phyloP scores from a whole-genome alignment of 371 early-diverging fungal species.

The Mortierella sp. region DNA sequence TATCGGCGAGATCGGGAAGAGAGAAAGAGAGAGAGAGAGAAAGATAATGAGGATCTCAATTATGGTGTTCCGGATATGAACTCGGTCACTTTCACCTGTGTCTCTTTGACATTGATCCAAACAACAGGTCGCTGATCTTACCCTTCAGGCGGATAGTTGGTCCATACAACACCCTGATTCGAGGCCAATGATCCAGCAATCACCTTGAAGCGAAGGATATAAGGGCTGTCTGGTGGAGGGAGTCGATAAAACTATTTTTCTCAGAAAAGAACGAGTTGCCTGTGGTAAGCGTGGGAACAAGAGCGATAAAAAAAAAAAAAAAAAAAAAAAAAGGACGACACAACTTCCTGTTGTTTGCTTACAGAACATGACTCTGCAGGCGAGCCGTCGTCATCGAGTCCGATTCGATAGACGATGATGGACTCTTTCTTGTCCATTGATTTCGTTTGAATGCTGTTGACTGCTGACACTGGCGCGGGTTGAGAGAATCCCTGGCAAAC shows the following conservation, averaged over 20 bases:
- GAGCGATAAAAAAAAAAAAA: too few species aligned
- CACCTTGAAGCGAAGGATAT: constrained; percentile 83
- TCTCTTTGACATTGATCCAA: not conserved
- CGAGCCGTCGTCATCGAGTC: constrained; percentile 55
- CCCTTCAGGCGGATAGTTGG: constrained; percentile 87
- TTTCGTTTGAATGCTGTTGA: not conserved
- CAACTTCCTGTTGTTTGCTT: not conserved
- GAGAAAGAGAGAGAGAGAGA: not conserved
- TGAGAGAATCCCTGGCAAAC: not conserved
- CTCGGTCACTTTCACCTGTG: not conserved
- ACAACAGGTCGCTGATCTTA: constrained; percentile 36
- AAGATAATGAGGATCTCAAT: not conserved
- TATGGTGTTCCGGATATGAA: not conserved
- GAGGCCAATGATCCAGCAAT: constrained; percentile 82
- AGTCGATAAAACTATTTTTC: constrained; percentile 61
- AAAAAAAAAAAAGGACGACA: not conserved
- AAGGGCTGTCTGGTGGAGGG: constrained; percentile 75
- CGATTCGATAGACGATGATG: constrained; percentile 41
- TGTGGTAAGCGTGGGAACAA: not conserved
- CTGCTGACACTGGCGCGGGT: not conserved
- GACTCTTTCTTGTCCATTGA: constrained; percentile 9
- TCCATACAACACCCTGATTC: constrained; percentile 71
- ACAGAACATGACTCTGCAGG: constrained; percentile 47
- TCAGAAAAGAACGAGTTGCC: not conserved
- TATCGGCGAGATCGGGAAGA: not conserved